Base-by-base conservation (phyloP, 2,329 filamentous ascomycete genomes). In the Trichoderma atrobrunneum region DNA sequence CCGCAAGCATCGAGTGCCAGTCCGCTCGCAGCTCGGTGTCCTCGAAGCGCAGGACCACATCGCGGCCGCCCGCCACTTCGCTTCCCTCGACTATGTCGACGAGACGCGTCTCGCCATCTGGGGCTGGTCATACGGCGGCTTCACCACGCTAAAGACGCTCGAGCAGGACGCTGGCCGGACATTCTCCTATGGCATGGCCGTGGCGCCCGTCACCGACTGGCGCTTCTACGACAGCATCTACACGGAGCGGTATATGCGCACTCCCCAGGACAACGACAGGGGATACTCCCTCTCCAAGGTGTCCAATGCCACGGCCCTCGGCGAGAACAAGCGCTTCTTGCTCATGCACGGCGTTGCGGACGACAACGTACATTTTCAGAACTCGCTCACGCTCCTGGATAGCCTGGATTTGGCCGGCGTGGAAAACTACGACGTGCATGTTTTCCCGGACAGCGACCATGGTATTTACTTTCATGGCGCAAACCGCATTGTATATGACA, bases 161-260 rank as follows among this genome's bases (percentile, higher is more conserved):
- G 96, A 99, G 85, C 88, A 90, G 74, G 96, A 99, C 79, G 95
- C 90, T 10, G 96, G 97, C 6, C 81, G 89, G 78, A 98, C 95
- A 0, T 99, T 98, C 84, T 91, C 91, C 75, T 99, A 99, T 80
- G 97, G 96, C 76, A 97, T 99, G 93, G 94, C 97, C 7, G 97
- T 99, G 66, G 96, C 96, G 1, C 96, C 96, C 21, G 96, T 99
- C n/a, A 98, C 95, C 0, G 95, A 99, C 82, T 99, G 96, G 96
- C 88, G 92, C 72, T 97, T 92, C 82, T 99, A 99, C 83, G 93
- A 98, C 83, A 93, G 90, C 72, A 91, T 98, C 77, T 98, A 98
- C 84, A 97, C 95, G 0, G 95, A 98, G 83, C 90, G 96, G 43
- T 99, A 98, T 83, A 99, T 99, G 97, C 92, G 95, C 79, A 97